Evolutionary conservation across 352 stramenopile species (phyloP).

Genomic region (Globisporangium perplexum): DNA sequence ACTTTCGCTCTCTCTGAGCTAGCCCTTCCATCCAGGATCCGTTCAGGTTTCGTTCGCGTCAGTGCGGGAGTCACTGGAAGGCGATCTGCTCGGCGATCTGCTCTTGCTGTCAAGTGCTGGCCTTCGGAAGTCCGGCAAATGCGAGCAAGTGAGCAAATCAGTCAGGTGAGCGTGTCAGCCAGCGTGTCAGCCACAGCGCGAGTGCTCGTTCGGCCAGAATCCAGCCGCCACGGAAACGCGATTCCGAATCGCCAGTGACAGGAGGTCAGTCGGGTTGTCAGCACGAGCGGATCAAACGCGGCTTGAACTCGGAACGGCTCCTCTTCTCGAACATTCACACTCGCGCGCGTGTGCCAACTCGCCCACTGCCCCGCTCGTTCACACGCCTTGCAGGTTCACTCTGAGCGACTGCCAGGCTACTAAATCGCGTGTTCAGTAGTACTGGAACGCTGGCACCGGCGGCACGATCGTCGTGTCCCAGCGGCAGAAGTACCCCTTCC

Average conservation of each 20-base stretch:
- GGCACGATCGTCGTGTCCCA: slow-evolving; percentile 79
- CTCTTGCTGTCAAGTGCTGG: too few species aligned
- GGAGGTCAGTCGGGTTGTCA: not conserved
- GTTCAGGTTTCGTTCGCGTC: not conserved
- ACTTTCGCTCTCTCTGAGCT: too few species aligned
- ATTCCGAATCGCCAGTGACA: not conserved
- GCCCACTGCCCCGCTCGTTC: too few species aligned
- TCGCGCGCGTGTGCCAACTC: too few species aligned
- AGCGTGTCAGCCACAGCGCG: too few species aligned
- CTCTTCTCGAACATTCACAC: not conserved
- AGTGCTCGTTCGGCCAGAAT: not conserved
- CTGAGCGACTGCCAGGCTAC: not conserved
- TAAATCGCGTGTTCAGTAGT: slow-evolving; percentile 32
- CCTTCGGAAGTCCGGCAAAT: too few species aligned
- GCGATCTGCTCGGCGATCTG: too few species aligned
- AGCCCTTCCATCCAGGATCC: too few species aligned
- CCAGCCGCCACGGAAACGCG: too few species aligned
- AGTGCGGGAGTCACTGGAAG: not conserved
- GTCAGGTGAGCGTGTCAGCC: too few species aligned
- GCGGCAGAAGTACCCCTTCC: slow-evolving; percentile 83
- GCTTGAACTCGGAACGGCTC: not conserved
- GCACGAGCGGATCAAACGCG: too few species aligned
- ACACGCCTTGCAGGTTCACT: not conserved
- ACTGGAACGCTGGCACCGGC: slow-evolving; percentile 59
- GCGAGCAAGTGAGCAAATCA: too few species aligned